phyloP scores from a whole-genome alignment of 306 rosid species.

The Carpinus fangiana region DNA sequence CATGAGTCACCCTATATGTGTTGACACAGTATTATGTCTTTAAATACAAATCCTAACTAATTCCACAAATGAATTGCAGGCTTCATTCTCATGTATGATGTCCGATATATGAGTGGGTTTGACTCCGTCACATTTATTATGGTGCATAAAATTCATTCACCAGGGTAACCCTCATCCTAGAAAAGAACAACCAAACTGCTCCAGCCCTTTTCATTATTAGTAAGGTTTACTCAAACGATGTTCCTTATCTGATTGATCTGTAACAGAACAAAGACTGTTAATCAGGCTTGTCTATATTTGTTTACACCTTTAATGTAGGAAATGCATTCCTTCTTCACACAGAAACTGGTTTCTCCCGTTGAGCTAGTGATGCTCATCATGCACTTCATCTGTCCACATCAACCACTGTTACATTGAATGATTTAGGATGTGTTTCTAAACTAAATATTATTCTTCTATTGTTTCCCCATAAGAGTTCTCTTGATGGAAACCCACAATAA shows the following conservation, averaged over 20 bases:
- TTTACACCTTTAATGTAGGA: neutral
- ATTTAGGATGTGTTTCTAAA: neutral
- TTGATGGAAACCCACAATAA: neutral
- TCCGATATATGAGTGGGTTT: neutral
- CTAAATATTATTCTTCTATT: neutral
- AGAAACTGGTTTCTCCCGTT: neutral
- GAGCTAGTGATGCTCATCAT: neutral
- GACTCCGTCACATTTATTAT: neutral
- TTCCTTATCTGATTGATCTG: neutral
- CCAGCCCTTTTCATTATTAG: neutral
- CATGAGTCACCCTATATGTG: neutral
- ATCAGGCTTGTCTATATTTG: constrained; percentile 5
- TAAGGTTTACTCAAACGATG: neutral
- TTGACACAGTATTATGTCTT: neutral
- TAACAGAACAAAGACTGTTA: neutral
- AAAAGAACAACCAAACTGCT: neutral
- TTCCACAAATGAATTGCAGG: neutral
- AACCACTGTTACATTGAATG: neutral
- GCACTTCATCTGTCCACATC: neutral
- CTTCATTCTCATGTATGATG: no score
- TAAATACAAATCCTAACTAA: neutral
- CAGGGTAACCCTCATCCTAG: neutral
- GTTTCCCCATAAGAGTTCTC: neutral
- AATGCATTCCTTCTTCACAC: neutral
- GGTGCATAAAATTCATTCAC: neutral